phyloP scores from a whole-genome alignment of 306 rosid genomes.

The Senna tora region DNA sequence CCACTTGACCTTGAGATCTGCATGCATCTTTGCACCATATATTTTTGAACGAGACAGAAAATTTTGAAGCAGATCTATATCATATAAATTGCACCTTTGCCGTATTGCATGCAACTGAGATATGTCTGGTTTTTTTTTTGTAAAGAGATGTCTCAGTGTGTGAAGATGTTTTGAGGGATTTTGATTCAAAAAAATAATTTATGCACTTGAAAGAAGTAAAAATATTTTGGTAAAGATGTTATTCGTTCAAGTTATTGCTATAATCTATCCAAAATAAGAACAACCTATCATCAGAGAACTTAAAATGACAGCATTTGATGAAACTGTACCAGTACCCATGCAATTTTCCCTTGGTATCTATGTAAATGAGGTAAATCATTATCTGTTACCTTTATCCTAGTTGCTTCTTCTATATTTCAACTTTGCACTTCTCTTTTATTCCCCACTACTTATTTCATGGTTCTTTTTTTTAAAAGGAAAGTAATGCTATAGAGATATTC shows the following conservation, averaged over 20 bases:
- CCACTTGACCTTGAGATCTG: neutral
- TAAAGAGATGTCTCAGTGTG: neutral
- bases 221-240: neutral
- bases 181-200: neutral
- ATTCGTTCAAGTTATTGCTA: neutral
- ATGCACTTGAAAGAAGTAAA: neutral
- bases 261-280: neutral
- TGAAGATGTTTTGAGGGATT: neutral
- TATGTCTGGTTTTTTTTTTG: no score
- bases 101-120: neutral
- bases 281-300: neutral
- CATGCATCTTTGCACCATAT: neutral
- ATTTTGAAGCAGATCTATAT: neutral
- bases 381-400: neutral
- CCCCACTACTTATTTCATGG: neutral
- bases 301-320: neutral
- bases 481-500: neutral
- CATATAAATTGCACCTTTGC: neutral
- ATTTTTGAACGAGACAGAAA: neutral
- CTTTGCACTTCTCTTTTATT: neutral
- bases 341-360: neutral
- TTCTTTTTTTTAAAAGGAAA: neutral
- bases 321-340: neutral
- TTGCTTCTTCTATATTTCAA: neutral
- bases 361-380: neutral